Evolutionary conservation across 177 flowering plant genomes (phyloP).

Genomic region (Vitis hybrid): DNA sequence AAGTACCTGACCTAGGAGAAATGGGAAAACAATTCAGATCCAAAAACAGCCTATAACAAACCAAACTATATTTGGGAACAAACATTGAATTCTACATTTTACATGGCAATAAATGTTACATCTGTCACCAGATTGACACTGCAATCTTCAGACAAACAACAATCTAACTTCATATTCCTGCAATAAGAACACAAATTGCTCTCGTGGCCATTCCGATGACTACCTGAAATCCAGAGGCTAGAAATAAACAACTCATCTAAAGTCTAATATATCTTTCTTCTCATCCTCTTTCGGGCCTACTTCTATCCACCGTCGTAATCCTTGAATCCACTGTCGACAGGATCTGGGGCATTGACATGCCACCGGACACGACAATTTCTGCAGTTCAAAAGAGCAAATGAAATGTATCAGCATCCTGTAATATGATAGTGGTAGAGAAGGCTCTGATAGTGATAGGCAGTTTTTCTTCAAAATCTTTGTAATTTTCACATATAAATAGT

Average conservation of each 20-base stretch:
- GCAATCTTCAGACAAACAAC: background rate
- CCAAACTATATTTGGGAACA: constrained; percentile 17
- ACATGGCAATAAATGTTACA: constrained; percentile 22
- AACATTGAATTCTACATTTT: constrained; percentile 23
- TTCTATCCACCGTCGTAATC: constrained; percentile 29
- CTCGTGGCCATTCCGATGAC: constrained; percentile 14
- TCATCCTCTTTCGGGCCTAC: constrained; percentile 45
- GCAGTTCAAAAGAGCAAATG: constrained; percentile 11
- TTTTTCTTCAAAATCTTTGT: background rate
- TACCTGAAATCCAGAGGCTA: constrained; percentile 6
- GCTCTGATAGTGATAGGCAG: background rate
- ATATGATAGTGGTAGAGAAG: background rate
- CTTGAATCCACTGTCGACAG: constrained; percentile 41
- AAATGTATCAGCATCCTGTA: background rate
- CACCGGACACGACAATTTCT: constrained; percentile 65
- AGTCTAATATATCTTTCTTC: background rate
- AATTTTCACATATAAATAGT: no score
- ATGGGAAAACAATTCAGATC: no score
- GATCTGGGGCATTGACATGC: constrained; percentile 67
- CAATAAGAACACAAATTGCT: constrained; percentile 3
- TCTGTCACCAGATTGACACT: constrained; percentile 15
- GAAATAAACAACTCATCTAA: constrained; percentile 7
- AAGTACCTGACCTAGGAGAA: no score
- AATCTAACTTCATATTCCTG: constrained; percentile 11
- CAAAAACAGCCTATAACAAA: constrained; percentile 14